Evolutionary conservation across 768 basidiomycete species (phyloP).

Genomic region (Porphyrellus cyaneotinctus): DNA sequence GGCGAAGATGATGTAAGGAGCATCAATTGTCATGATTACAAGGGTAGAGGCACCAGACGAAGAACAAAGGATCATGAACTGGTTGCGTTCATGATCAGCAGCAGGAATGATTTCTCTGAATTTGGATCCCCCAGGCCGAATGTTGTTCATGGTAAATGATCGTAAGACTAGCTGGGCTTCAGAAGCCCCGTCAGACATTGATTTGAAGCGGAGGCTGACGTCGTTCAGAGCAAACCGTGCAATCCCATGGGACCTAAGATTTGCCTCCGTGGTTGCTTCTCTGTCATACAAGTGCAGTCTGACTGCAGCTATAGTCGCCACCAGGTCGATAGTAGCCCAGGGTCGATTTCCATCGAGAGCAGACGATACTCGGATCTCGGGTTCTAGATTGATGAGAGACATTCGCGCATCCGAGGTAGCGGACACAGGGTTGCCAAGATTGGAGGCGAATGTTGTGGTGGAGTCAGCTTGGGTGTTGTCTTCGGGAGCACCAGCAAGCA

Average conservation of each 20-base stretch:
- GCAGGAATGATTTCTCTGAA: conserved; percentile 96
- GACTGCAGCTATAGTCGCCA: conserved; percentile 64
- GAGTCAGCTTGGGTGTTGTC: conserved; percentile 32
- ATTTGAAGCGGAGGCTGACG: conserved; percentile 74
- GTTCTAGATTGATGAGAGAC: conserved; percentile 35
- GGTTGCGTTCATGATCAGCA: conserved; percentile 80
- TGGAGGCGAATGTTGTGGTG: conserved; percentile 16
- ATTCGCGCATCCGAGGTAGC: conserved; percentile 1
- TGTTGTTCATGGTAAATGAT: conserved; percentile 91
- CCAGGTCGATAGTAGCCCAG: conserved; percentile 70
- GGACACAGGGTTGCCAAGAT: neutral
- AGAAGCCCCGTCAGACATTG: conserved; percentile 74
- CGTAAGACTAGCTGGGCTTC: conserved; percentile 87
- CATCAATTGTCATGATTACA: conserved; percentile 86
- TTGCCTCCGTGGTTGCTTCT: conserved; percentile 50
- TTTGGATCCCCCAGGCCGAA: conserved; percentile 70
- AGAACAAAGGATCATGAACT: conserved; percentile 91
- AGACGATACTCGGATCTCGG: conserved; percentile 47
- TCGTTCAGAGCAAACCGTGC: conserved; percentile 80
- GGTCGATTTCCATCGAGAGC: conserved; percentile 27
- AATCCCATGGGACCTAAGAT: conserved; percentile 75
- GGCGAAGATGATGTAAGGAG: conserved; percentile 88
- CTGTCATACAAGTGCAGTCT: conserved; percentile 84
- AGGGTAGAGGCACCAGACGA: conserved; percentile 63
- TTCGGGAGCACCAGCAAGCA: conserved; percentile 50